Base-by-base conservation (phyloP, 2,329 filamentous ascomycete species). In the Colletotrichum sp. region DNA sequence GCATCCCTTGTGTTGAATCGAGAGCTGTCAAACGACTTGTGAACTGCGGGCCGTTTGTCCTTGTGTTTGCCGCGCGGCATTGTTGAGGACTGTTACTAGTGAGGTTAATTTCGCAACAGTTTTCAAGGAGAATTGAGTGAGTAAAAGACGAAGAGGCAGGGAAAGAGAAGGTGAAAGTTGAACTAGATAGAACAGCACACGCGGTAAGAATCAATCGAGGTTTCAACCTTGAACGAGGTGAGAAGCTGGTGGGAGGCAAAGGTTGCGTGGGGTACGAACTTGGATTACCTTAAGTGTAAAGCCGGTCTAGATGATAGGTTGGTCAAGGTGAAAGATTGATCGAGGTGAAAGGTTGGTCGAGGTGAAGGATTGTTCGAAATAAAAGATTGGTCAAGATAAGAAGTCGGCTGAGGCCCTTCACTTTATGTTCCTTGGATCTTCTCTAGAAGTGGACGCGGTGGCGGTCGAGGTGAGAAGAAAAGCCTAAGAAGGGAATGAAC, bases 351-450 rank as follows among this genome's bases (percentile, higher is more conserved):
- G 18, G 1, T 44, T 39, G 36, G 0, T 39, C 8, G 18, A 44
- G 9, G 16, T 44, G 5, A 34, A 34, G 1, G 39, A 1, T 49
- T 49, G 8, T 2, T 49, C 1, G 2, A 49, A 5, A 1, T 49
- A 3, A 49, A 44, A 12, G 30, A 2, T 49, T 49, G 18, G 5
- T 49, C 0, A 3, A 49, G 39, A 2, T 49, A 3, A 49, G n/a
- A 49, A 49, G 10, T 21, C n/a, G 6, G 10, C n/a, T 44, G 18
- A n/a, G 9, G 18, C 1, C 18, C 0, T 44, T 3, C 9, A 2
- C 9, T n/a, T 44, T 6, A 49, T 49, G 3, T 3, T 21, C 39
- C 18, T 1, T 0, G 0, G 0, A n/a, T n/a, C n/a, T 49, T 49
- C 2, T 21, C 2, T 21, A 21, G 44, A n/a, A n/a, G 44, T 49